These are phyloP conservation scores for Trichoderma arundinaceum DNA, from an alignment of 2,329 filamentous ascomycete species.

Conservation along the genomic window DNA sequence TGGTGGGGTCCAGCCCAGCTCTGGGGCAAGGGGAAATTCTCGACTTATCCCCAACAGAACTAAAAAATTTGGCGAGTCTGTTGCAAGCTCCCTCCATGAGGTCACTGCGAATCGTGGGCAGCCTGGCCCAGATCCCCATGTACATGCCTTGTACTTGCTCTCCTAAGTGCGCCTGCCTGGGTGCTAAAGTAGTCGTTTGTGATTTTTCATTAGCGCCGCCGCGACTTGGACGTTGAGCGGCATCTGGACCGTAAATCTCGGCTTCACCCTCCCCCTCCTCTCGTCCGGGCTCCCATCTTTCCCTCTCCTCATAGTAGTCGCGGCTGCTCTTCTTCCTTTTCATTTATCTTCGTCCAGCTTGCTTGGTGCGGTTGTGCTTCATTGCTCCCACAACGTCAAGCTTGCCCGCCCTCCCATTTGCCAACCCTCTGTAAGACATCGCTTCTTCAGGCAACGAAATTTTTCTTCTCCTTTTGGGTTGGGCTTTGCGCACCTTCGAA, in stretches of 20 bases:
- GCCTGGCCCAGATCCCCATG: slow-evolving; percentile 4
- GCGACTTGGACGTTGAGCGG: slow-evolving; percentile 30
- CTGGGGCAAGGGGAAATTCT: slow-evolving; percentile 32
- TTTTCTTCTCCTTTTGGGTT: slow-evolving; percentile 10
- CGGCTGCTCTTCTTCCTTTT: slow-evolving; percentile 27
- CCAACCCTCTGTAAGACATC: slow-evolving; percentile 32
- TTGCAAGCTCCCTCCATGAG: slow-evolving; percentile 30
- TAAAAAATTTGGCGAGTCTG: slow-evolving; percentile 42
- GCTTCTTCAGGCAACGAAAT: slow-evolving; percentile 28
- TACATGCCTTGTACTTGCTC: slow-evolving; percentile 23
- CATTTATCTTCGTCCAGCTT: slow-evolving; percentile 20
- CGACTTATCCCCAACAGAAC: slow-evolving; percentile 51
- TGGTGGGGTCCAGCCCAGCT: slow-evolving; percentile 24
- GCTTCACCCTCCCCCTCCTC: slow-evolving; percentile 32
- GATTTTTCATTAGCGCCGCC: slow-evolving; percentile 32
- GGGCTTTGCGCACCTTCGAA: slow-evolving; percentile 23
- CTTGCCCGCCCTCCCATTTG: slow-evolving; percentile 25
- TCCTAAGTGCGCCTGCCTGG: background rate
- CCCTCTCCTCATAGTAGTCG: slow-evolving; percentile 28
- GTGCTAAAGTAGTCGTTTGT: slow-evolving; percentile 19
- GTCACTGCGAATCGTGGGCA: slow-evolving; percentile 13
- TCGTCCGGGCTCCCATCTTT: slow-evolving; percentile 28
- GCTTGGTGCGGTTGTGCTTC: slow-evolving; percentile 25
- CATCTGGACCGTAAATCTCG: slow-evolving; percentile 32
- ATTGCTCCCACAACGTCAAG: slow-evolving; percentile 29